Evolutionary conservation across 176 grass and related monocot species (phyloP).

Genomic region (Oropetium thomaeum): DNA sequence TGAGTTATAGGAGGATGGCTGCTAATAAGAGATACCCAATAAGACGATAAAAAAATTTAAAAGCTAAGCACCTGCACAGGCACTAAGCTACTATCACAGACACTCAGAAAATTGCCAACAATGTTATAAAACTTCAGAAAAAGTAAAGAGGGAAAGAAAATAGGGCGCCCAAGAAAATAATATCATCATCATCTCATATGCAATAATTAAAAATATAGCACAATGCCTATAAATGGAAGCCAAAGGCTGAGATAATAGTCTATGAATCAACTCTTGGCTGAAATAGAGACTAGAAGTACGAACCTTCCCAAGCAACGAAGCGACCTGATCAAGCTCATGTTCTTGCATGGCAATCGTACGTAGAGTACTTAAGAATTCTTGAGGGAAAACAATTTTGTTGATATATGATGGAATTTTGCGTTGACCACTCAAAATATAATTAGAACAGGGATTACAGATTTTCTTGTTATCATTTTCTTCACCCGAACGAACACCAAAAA

Average conservation of each 20-base stretch:
- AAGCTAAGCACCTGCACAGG: not conserved
- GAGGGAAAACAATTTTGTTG: conserved; percentile 67
- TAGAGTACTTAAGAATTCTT: conserved; percentile 66
- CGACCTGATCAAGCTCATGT: conserved; percentile 58
- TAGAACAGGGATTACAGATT: conserved; percentile 28
- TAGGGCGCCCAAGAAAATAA: too few species aligned
- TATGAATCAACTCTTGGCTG: not conserved
- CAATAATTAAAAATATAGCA: not conserved
- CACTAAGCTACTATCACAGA: not conserved
- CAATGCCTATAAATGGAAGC: not conserved
- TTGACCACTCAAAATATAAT: conserved; percentile 80
- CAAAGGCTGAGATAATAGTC: not conserved
- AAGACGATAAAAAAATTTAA: too few species aligned
- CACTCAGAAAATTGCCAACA: not conserved
- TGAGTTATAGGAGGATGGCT: not conserved
- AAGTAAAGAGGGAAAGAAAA: not conserved
- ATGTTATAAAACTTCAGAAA: not conserved
- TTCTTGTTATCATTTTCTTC: conserved; percentile 48
- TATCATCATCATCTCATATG: not conserved
- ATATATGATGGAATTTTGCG: conserved; percentile 84
- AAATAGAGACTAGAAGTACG: not conserved
- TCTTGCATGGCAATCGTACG: conserved; percentile 95
- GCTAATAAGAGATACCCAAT: not conserved
- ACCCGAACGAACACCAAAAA: conserved; percentile 49
- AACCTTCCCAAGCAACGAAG: conserved; percentile 69